Conservation (phyloP, 1,139 yeast genomes). For the Geotrichum citri-aurantii region DNA sequence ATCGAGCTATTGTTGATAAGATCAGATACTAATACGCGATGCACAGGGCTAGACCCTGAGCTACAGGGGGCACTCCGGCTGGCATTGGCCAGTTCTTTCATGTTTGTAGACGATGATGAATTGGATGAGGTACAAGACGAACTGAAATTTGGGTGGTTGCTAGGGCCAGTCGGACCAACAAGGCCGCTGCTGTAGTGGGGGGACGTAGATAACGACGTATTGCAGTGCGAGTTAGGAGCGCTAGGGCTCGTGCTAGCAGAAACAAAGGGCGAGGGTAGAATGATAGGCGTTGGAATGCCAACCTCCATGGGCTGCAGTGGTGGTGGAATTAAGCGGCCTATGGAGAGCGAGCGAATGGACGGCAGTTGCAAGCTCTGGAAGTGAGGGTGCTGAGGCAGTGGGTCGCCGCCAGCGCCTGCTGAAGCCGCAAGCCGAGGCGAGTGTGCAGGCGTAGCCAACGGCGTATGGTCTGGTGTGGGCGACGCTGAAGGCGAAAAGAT, state of each 20-base stretch:
- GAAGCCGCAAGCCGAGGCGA: constrained; percentile 46
- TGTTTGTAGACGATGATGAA: constrained; percentile 5
- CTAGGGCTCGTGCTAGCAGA: constrained; percentile 1
- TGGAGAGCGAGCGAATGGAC: constrained; percentile 36
- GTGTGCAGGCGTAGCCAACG: constrained; percentile 54
- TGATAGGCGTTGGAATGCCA: constrained; percentile 19
- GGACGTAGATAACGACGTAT: constrained; percentile 7
- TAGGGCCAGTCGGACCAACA: constrained; percentile 1
- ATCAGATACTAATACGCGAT: constrained; percentile 24
- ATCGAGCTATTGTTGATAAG: constrained; percentile 15
- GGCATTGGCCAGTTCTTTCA: constrained; percentile 6
- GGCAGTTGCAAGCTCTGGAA: constrained; percentile 35
- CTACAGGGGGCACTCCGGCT: constrained; percentile 14
- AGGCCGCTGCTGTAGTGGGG: constrained; percentile 4
- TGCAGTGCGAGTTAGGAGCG: not conserved
- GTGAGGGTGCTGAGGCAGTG: not conserved
- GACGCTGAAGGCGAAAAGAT: constrained; percentile 37
- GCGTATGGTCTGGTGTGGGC: constrained; percentile 51
- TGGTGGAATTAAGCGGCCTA: constrained; percentile 36
- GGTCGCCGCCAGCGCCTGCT: constrained; percentile 21
- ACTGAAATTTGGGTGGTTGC: not conserved
- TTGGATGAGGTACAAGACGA: not conserved
- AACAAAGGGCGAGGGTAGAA: constrained; percentile 10
- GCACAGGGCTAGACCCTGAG: constrained; percentile 10
- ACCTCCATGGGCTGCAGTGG: constrained; percentile 35